Evolutionary conservation across 371 early-diverging fungal genomes (phyloP), one percentile per base, ranked within the genome.

Genomic region (Fennellomyces sp.): DNA sequence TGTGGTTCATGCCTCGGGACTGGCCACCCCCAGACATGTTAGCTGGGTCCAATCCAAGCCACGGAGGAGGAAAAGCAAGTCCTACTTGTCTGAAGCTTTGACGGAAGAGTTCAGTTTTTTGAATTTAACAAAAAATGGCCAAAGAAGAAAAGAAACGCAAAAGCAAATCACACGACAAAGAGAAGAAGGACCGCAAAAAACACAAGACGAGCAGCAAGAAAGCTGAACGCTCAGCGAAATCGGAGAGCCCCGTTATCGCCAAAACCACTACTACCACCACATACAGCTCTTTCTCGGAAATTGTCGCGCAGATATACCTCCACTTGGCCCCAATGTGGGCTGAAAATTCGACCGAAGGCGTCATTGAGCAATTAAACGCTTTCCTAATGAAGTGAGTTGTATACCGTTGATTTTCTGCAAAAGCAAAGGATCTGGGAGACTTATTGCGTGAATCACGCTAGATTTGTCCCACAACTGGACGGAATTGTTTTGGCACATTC

Each of bases 401-500:
- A 3, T 15, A 0, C 11, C 19, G 11, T 19, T 48, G 1, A 48
- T 2, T 48, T 19, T 21, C 11, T 48, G 51, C 13, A 17, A 36
- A 23, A n/a, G n/a, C n/a, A n/a, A n/a, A n/a, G n/a, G n/a, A n/a
- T n/a, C n/a, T n/a, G n/a, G n/a, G n/a, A n/a, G n/a, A n/a, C n/a
- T n/a, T n/a, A n/a, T 11, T 12, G 4, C 13, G 8, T 39, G 15
- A 35, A 39, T 19, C 30, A 49, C 55, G 53, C 13, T 62, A 92
- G 93, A 73, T 90, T 91, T 71, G 80, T 94, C 41, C 88, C 91
- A 28, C 90, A 93, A 66, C 82, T 97, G 5, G 90, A 91, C 60
- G 96, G 97, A 55, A 91, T 97, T 31, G 88, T 95, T 13, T 73
- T 97, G 29, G 81, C 92, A 11, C 95, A 94, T 68, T 79, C 84